Conservation (phyloP, 306 rosid species). For the Trifolium fragiferum region DNA sequence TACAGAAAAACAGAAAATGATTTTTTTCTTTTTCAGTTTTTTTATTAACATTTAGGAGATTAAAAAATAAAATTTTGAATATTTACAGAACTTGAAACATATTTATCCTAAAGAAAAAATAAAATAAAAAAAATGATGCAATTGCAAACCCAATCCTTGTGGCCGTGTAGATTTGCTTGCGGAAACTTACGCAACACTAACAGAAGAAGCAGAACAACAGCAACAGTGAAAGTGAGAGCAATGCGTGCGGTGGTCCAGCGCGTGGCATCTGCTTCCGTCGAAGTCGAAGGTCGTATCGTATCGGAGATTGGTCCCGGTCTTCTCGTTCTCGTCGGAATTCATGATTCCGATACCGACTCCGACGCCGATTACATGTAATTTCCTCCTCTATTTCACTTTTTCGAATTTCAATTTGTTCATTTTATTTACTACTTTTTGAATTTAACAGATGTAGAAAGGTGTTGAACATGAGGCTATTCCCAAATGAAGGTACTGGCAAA, state of each 20-base stretch:
- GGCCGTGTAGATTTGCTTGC: background rate
- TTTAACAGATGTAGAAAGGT: slow-evolving; percentile 81
- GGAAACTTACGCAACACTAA: background rate
- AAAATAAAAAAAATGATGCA: background rate
- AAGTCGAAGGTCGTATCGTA: slow-evolving; percentile 79
- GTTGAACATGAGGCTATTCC: slow-evolving; percentile 86
- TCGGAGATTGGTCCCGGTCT: slow-evolving; percentile 95
- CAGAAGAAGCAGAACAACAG: background rate
- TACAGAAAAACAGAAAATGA: too few species aligned
- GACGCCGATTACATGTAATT: slow-evolving; percentile 84
- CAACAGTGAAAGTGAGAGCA: slow-evolving; percentile 47
- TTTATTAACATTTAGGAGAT: too few species aligned
- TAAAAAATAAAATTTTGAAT: too few species aligned
- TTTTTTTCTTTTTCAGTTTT: too few species aligned
- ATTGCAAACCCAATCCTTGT: background rate
- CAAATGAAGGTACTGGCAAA: slow-evolving; percentile 71
- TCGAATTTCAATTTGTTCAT: background rate
- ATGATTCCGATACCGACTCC: slow-evolving; percentile 74
- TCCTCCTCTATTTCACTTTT: background rate
- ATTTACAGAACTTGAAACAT: too few species aligned
- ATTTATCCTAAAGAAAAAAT: too few species aligned
- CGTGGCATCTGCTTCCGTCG: slow-evolving; percentile 86
- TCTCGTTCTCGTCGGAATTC: slow-evolving; percentile 85
- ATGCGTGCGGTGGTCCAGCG: slow-evolving; percentile 95
- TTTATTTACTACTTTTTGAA: background rate